Evolutionary conservation across 2,329 filamentous ascomycete species (phyloP), one percentile per base, ranked within the genome.

Genomic region (Colletotrichum sp.): DNA sequence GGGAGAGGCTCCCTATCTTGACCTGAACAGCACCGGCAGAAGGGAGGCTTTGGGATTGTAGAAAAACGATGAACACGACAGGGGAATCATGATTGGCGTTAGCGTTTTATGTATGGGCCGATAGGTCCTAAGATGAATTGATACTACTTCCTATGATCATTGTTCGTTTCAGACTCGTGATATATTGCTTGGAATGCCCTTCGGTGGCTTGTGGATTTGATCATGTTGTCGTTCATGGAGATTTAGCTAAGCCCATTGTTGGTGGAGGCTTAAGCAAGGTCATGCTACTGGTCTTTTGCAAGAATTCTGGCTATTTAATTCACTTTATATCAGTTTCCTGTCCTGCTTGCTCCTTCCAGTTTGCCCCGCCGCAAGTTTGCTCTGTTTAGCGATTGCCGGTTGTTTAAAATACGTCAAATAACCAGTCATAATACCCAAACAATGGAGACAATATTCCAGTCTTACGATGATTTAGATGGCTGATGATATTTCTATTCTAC

Each of bases 1-100:
- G 52, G 87, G 87, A 16, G 87, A 88, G 80, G 85, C 84, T 10
- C 87, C 87, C 0, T 88, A 87, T 74, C 80, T 87, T 26, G 86
- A 88, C 65, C 70, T 79, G 7, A 77, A 81, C 6, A 85, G 83
- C 76, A 85, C 80, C 78, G 82, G 85, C 8, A 83, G 87, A 26
- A 83, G 81, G 65, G 85, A 88, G 77, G 86, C 83, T 5, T 62
- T 86, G 70, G 82, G 78, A 21, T 13, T 77, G 49, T 80, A 63
- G 68, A 71, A 36, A 44, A 57, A 63, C n/a, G 21, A 73, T 8
- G 49, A 63, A 18, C 3, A 44, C 4, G 15, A 67, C 10, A 57
- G 34, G 28, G 49, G 49, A 18, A 10, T n/a, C 44, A 69, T 32
- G 44, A 32, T 10, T 24, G 70, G 74, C 70, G 70, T 74, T 74